Percentiles rank a stretch among this genome's conserved stretches.
Conservation (phyloP, 768 basidiomycete species). For the Boletus sp. region DNA sequence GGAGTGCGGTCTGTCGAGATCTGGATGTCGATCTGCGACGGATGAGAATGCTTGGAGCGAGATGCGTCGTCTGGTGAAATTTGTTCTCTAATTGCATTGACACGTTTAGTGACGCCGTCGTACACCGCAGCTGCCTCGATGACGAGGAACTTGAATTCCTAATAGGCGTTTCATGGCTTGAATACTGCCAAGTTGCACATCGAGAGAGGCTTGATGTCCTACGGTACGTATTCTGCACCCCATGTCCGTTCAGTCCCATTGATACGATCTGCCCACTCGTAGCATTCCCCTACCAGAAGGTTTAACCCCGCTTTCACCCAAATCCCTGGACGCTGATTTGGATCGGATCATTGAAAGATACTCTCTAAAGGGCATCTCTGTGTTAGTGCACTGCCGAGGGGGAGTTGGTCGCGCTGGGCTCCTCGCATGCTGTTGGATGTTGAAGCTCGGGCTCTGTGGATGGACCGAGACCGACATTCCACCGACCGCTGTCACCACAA, state of each 20-base stretch:
- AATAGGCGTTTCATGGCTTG: constrained; percentile 74
- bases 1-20: constrained; percentile 80
- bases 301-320: constrained; percentile 62
- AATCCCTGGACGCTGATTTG: constrained; percentile 63
- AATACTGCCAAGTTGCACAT: constrained; percentile 64
- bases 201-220: constrained; percentile 74
- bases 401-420: constrained; percentile 93
- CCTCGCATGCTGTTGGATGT: constrained; percentile 88
- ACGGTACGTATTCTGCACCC: constrained; percentile 42
- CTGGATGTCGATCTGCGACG: constrained; percentile 71
- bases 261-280: not conserved
- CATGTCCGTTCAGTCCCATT: not conserved
- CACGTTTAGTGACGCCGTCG: not conserved
- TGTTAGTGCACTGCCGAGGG: constrained; percentile 89
- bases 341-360: constrained; percentile 64
- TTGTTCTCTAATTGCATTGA: not conserved
- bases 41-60: constrained; percentile 68
- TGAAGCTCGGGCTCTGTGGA: constrained; percentile 87
- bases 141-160: constrained; percentile 80
- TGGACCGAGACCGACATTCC: constrained; percentile 42
- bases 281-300: constrained; percentile 91
- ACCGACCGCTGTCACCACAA: not conserved
- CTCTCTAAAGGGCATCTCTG: constrained; percentile 64
- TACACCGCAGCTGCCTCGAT: constrained; percentile 66
- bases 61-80: constrained; percentile 75